Evolutionary conservation across 805 yeast species (phyloP).

Genomic region (Maudiozyma turicensis): DNA sequence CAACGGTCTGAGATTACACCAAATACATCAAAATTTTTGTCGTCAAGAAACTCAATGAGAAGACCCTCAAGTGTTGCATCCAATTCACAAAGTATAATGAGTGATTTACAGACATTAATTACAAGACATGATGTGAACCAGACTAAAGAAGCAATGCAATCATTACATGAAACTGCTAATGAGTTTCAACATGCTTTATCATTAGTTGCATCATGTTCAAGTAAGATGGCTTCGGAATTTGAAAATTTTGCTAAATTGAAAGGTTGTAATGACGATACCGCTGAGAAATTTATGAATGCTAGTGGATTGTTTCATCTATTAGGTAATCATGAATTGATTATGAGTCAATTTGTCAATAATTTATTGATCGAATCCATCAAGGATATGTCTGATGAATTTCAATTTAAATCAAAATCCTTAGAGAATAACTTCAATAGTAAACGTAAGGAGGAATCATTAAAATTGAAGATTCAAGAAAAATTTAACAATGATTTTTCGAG

Average conservation of each 20-base stretch:
- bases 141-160: constrained; percentile 40
- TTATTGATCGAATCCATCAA: constrained; percentile 47
- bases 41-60: constrained; percentile 3
- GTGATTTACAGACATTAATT: constrained; percentile 51
- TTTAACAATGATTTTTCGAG: constrained; percentile 51
- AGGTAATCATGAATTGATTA: constrained; percentile 66
- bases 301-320: constrained; percentile 70
- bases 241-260: constrained; percentile 54
- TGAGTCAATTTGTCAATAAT: constrained; percentile 47
- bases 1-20: neutral
- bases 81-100: constrained; percentile 33
- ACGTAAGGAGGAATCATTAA: constrained; percentile 42
- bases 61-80: constrained; percentile 35
- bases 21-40: neutral
- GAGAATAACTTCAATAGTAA: constrained; percentile 46
- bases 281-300: constrained; percentile 59
- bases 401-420: constrained; percentile 34
- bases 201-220: constrained; percentile 44
- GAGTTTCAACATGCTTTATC: constrained; percentile 36
- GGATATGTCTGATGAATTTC: constrained; percentile 37
- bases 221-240: constrained; percentile 60
- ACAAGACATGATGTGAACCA: constrained; percentile 50
- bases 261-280: constrained; percentile 44
- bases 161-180: constrained; percentile 38
- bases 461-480: constrained; percentile 49